Evolutionary conservation across 1,139 yeast genomes (phyloP), one percentile per base, ranked within the genome.

Genomic region (Scheffersomyces quercinus): DNA sequence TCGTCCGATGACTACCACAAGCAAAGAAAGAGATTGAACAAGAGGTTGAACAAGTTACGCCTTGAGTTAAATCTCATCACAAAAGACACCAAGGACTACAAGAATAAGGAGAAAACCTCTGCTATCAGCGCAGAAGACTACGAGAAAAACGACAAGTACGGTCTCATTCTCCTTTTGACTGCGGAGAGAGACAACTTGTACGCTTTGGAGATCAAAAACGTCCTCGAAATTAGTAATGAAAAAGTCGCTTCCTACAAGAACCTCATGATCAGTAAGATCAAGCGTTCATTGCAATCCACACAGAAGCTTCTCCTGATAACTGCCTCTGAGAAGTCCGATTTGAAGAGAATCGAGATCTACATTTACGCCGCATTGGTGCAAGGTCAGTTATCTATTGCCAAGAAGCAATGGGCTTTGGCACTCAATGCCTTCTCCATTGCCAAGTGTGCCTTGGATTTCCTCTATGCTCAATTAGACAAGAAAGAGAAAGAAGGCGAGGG

Each of bases 101-200:
- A 59, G 42, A 59, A 66, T 9, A 77, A 79, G 45, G 73, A 75
- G 46, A 70, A 75, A 55, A 62, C 66, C 5, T 62, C 74, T 35
- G 61, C 67, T 26, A 72, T 83, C 35, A 55, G 72, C 3, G 45
- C 62, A 0, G 78, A 69, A n/a, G 76, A 81, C 46, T 80, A 81
- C 53, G 64, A 61, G 3, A 47, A 57, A n/a, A 76, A 83, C 54
- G 50, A 64, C 9, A 63, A 68, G 43, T 77, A 64, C 55, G 88
- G 82, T 11, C 53, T 63, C 33, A 62, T 86, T 15, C 61, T 78
- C 20, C 68, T 86, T 29, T 66, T 76, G 47, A 72, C 77, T 9
- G 82, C 85, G 0, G 96, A 88, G 61, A 74, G 93, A 54, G 85
- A 85, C 51, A 68, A 83, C 60, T 72, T 88, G 32, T 81, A 78